Evolutionary conservation across 2,329 filamentous ascomycete genomes (phyloP).

Genomic region (Zasmidium citrigriseum): DNA sequence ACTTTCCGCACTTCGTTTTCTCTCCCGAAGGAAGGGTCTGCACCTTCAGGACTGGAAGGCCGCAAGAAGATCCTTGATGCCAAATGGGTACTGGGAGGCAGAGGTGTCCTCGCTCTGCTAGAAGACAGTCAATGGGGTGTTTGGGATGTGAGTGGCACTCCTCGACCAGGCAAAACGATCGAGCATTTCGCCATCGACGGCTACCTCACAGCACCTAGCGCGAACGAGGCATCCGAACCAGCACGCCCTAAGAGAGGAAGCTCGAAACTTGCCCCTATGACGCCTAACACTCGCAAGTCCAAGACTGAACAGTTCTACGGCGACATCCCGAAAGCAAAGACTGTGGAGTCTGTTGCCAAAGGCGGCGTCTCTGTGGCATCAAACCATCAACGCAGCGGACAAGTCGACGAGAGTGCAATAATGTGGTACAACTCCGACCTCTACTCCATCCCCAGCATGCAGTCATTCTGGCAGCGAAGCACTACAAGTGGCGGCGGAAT

Average conservation of each 20-base stretch:
- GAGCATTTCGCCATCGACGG: constrained; percentile 33
- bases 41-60: constrained; percentile 33
- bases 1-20: constrained; percentile 30
- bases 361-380: constrained; percentile 47
- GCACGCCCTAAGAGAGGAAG: constrained; percentile 35
- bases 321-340: constrained; percentile 36
- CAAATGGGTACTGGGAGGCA: constrained; percentile 49
- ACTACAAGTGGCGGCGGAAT: constrained; percentile 30
- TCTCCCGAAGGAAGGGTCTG: constrained; percentile 18
- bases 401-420: constrained; percentile 46
- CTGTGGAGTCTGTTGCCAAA: constrained; percentile 31
- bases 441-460: constrained; percentile 47
- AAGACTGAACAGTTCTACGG: constrained; percentile 49
- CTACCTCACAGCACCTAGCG: constrained; percentile 28
- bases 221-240: constrained; percentile 22
- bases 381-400: constrained; percentile 32
- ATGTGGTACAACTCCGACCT: constrained; percentile 49
- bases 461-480: constrained; percentile 47
- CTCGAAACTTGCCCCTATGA: constrained; percentile 50
- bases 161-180: constrained; percentile 20
- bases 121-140: constrained; percentile 56
- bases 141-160: constrained; percentile 43
- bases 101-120: constrained; percentile 48
- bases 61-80: constrained; percentile 53
- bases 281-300: constrained; percentile 51